These are phyloP conservation scores for Annulohypoxylon maeteangense DNA, from an alignment of 495 filamentous ascomycete genomes.

Conservation along the genomic window DNA sequence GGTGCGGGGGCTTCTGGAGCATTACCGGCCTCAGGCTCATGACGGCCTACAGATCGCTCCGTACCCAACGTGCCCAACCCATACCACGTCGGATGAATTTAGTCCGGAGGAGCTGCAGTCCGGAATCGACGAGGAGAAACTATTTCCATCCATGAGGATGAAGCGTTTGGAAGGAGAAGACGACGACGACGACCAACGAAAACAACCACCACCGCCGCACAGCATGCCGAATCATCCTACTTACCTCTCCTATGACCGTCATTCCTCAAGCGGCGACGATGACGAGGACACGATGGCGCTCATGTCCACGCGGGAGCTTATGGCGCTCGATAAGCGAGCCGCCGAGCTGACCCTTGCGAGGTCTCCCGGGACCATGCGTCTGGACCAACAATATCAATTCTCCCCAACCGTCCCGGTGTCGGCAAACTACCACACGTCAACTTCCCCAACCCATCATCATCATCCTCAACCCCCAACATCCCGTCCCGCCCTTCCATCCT, in stretches of 20 bases:
- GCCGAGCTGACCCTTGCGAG: conserved; percentile 47
- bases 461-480: conserved; percentile 46
- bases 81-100: conserved; percentile 30
- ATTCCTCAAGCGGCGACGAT: conserved; percentile 47
- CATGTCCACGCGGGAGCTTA: conserved; percentile 59
- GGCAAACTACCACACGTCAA: conserved; percentile 36
- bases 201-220: conserved; percentile 19
- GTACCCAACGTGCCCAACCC: conserved; percentile 45
- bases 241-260: conserved; percentile 49
- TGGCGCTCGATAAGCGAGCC: conserved; percentile 51
- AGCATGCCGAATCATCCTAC: conserved; percentile 38
- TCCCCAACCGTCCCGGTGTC: conserved; percentile 25
- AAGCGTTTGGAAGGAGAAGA: conserved; percentile 47
- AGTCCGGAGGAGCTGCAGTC: conserved; percentile 42
- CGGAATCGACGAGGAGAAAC: conserved; percentile 54
- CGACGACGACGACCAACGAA: conserved; percentile 19
- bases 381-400: too few relatives aligned
- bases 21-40: conserved; percentile 31
- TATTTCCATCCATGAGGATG: conserved; percentile 53
- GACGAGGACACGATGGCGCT: conserved; percentile 48
- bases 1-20: conserved; percentile 53
- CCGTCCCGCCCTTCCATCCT: conserved; percentile 36
- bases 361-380: conserved; percentile 41
- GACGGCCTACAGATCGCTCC: conserved; percentile 28
- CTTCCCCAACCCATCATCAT: conserved; percentile 18